Evolutionary conservation across 2,329 filamentous ascomycete genomes (phyloP).

Genomic region (Talaromyces piceae): DNA sequence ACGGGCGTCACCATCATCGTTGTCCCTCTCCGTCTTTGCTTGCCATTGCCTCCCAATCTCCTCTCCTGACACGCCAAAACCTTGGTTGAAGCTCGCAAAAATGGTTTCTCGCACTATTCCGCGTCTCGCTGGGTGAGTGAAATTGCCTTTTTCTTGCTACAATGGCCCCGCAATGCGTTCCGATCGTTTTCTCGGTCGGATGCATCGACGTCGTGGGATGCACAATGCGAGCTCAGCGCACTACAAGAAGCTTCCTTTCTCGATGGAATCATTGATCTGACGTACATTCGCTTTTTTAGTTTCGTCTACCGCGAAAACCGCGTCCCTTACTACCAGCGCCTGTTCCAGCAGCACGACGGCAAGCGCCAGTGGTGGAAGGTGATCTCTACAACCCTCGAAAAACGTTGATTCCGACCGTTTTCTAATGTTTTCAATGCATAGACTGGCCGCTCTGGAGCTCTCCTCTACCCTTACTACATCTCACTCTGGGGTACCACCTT

Average conservation of each 20-base stretch:
- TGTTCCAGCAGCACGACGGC: conserved; percentile 60
- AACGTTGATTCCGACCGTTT: neutral
- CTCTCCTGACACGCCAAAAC: conserved; percentile 17
- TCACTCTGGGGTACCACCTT: conserved; percentile 42
- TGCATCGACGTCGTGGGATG: neutral
- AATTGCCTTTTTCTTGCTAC: conserved; percentile 5
- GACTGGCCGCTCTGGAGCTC: conserved; percentile 49
- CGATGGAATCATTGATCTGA: neutral
- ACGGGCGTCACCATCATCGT: conserved; percentile 15
- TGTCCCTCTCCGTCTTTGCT: conserved; percentile 17
- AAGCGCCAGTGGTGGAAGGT: conserved; percentile 63
- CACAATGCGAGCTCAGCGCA: neutral
- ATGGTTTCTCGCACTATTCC: conserved; percentile 37
- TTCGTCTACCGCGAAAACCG: conserved; percentile 59
- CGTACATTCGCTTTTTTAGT: conserved; percentile 20
- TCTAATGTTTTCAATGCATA: conserved; percentile 21
- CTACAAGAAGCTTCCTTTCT: neutral
- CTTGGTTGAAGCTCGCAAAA: conserved; percentile 24
- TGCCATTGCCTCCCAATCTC: conserved; percentile 21
- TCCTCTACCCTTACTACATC: conserved; percentile 56
- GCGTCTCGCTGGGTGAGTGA: conserved; percentile 38
- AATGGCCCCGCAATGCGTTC: conserved; percentile 3
- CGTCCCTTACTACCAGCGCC: conserved; percentile 59
- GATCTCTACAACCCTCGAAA: conserved; percentile 24
- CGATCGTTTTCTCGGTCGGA: neutral